Base-by-base conservation (phyloP, 345 rosid species). In the Bruguiera sexangula region DNA sequence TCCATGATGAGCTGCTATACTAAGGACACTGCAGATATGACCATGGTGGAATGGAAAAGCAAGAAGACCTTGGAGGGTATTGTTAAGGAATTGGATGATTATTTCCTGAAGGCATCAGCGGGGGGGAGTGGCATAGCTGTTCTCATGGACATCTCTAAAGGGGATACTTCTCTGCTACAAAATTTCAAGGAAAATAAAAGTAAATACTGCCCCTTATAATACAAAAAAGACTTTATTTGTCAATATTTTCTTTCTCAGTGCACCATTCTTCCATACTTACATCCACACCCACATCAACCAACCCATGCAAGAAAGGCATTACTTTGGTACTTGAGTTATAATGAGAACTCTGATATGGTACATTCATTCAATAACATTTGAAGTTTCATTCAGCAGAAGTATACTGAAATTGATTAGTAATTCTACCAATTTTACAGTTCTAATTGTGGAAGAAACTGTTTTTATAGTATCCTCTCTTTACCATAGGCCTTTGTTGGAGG, bases 91-190 rank as follows among this genome's bases (percentile, higher is more conserved):
- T 79, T 94, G 72, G 98, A 94, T 84, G 98, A 91, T 67, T 85
- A 87, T 79, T 94, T 89, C 85, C 84, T 94, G 53, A 88, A 87
- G 79, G 96, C 96, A 63, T 94, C 91, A 2, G 90, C 87, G 66
- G 78, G 90, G 65, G 85, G 83, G 31, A 87, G 85, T 76, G 93
- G 88, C 79, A 81, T 94, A 48, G 88, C 89, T 70, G 83, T 94
- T 74, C 83, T 94, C 10, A 60, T 90, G 75, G 91, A 91, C 75
- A 65, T 87, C 70, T 82, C 79, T 70, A 78, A 75, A 63, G 82
- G 80, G 69, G 89, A 77, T 76, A 73, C 76, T 74, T 76, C 79
- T 69, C 74, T 80, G 60, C 87, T 85, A 27, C 83, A 78, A 64
- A 82, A 74, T 71, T 78, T 68, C 64, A 80, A 83, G n/a, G 89